Base-by-base conservation (phyloP, 805 yeast genomes). In the Scheffersomyces spartinae region DNA sequence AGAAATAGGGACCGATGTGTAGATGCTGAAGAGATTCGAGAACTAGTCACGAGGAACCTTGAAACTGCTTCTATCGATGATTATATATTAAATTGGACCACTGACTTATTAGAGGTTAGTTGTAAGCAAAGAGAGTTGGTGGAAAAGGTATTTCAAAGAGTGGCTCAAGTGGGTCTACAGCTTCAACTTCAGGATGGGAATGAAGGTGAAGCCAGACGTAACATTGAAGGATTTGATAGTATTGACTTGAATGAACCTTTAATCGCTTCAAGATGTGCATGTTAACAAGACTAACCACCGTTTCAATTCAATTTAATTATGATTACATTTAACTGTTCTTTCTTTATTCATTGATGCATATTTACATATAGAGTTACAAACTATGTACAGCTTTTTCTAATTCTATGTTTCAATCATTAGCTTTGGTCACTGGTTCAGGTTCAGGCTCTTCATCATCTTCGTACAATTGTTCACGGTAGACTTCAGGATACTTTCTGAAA, bases 401-500 rank as follows among this genome's bases (percentile, higher is more conserved):
- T n/a, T n/a, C n/a, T n/a, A n/a, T n/a, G n/a, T n/a, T n/a, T n/a
- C n/a, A n/a, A n/a, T n/a, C n/a, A n/a, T n/a, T n/a, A n/a, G n/a
- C n/a, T n/a, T n/a, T n/a, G n/a, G n/a, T n/a, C n/a, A n/a, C n/a
- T n/a, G n/a, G n/a, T n/a, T n/a, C n/a, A n/a, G n/a, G n/a, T n/a
- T n/a, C n/a, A n/a, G n/a, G n/a, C n/a, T n/a, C n/a, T n/a, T 68
- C 74, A 27, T 73, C 83, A 30, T 80, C 94, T 27, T 79, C 94
- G 50, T 78, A 68, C 43, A 85, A 64, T 54, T 86, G 95, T 48
- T 86, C 97, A 36, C 85, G 80, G 55, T 91, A 91, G 26, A 80
- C 77, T 32, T 91, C 98, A 15, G 96, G 97, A 55, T 86, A 70
- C 47, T 70, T 63, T 61, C 88, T 76, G 74, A 91, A 91, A 60